These are phyloP conservation scores for Penicillium digitatum DNA, from an alignment of 2,329 filamentous ascomycete genomes.

Conservation along the genomic window DNA sequence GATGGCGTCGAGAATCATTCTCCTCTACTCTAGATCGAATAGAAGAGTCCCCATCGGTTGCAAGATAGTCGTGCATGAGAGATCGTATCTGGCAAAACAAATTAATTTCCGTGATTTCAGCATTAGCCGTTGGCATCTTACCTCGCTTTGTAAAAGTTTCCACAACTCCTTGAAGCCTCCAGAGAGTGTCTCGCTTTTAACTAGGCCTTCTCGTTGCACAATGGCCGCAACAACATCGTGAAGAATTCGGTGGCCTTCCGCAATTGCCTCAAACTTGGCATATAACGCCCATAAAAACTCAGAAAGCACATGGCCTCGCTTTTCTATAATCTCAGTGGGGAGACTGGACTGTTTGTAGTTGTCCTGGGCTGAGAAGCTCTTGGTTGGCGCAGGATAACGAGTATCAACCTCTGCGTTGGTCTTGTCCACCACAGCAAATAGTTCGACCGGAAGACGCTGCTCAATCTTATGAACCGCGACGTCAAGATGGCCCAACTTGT, in stretches of 20 bases:
- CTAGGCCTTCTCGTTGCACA: conserved; percentile 70
- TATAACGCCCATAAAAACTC: conserved; percentile 90
- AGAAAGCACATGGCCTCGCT: conserved; percentile 79
- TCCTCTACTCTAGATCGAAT: conserved; percentile 53
- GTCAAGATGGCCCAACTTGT: conserved; percentile 82
- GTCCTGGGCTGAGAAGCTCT: conserved; percentile 46
- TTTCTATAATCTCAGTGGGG: conserved; percentile 66
- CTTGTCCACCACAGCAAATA: conserved; percentile 90
- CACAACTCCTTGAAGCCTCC: conserved; percentile 94
- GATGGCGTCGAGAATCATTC: conserved; percentile 49
- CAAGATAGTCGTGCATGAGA: conserved; percentile 90
- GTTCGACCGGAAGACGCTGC: conserved; percentile 85
- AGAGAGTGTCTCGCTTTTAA: conserved; percentile 63
- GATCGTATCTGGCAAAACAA: conserved; percentile 64
- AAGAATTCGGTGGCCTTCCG: conserved; percentile 88
- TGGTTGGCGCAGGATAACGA: conserved; percentile 78
- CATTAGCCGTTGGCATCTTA: conserved; percentile 17
- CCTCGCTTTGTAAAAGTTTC: conserved; percentile 95
- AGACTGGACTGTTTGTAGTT: conserved; percentile 49
- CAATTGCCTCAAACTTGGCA: conserved; percentile 95
- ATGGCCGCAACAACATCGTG: conserved; percentile 89
- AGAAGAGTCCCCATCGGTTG: conserved; percentile 75
- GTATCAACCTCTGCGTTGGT: conserved; percentile 92
- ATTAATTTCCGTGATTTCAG: not conserved
- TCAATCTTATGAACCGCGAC: conserved; percentile 85